Base-by-base conservation (phyloP, 768 basidiomycete species). In the Galerina marginata region DNA sequence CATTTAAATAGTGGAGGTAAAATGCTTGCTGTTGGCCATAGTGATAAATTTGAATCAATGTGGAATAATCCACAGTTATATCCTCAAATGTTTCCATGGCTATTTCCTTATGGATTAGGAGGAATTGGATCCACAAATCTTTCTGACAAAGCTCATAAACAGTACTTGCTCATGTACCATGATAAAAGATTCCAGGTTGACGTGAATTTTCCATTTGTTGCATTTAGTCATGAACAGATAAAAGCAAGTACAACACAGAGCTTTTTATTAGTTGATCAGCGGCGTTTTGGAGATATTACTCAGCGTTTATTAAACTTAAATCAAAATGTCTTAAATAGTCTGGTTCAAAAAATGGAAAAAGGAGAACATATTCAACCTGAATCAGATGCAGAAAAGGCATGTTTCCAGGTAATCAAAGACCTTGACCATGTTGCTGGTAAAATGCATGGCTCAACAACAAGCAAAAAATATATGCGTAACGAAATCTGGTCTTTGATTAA, bases 61-160 rank as follows among this genome's bases (percentile, higher is more conserved):
- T 58, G 43, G 29, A 15, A 49, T 16, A 58, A 58, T 36, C 47
- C 56, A 0, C 56, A 58, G n/a, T 9, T 56, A 11, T 78, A 33
- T 7, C 29, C 29, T 33, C 29, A 33, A 33, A 33, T 33, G 29
- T 33, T 33, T 33, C 29, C 29, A 73, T 75, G 73, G 72, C 51
- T 80, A 0, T 81, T 75, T 67, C 78, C 75, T 0, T 79, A 78
- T 66, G 77, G 79, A 4, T 26, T 66, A 7, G 73, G 74, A 7
- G 64, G 70, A 1, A 60, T 73, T 16, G 71, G 71, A 6, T 47
- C 48, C n/a, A 7, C 15, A 14, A 10, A 23, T 1, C 56, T 39
- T 39, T 9, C 6, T 6, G 11, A 15, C 3, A 47, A 48, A 9
- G 6, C 64, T 51, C 74, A 77, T 55, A 73, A 72, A 59, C 40